phyloP scores from a whole-genome alignment of 441 rosid genomes.

The Erodium texanum region DNA sequence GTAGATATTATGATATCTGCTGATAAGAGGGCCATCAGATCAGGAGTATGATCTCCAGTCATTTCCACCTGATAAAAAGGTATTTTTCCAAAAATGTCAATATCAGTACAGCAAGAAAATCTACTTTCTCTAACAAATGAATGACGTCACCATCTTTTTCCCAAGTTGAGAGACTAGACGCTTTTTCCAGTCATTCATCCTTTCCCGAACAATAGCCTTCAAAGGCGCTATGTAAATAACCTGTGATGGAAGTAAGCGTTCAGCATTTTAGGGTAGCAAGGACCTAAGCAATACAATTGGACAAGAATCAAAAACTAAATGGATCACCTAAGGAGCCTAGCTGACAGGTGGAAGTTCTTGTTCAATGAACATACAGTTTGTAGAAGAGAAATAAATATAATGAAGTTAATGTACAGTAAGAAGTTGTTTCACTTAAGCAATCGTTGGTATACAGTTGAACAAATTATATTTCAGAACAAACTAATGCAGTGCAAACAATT shows the following conservation, averaged over 20 bases:
- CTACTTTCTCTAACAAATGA: conserved; percentile 17
- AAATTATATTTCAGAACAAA: neutral
- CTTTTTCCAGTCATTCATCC: conserved; percentile 96
- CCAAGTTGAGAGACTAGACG: conserved; percentile 84
- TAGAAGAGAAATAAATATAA: neutral
- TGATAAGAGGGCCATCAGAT: conserved; percentile 89
- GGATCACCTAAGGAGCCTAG: conserved; percentile 5
- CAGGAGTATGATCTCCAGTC: conserved; percentile 99
- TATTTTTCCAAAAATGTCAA: conserved; percentile 4
- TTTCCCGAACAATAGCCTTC: conserved; percentile 99
- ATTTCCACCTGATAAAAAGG: conserved; percentile 69
- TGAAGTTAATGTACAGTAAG: neutral
- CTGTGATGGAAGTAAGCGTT: conserved; percentile 32
- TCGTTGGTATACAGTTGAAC: neutral
- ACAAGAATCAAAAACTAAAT: neutral
- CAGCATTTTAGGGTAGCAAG: conserved; percentile 10
- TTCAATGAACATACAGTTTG: neutral
- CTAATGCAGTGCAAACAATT: neutral
- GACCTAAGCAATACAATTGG: conserved; percentile 7
- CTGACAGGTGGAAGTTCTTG: conserved; percentile 5
- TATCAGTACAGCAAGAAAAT: conserved; percentile 9
- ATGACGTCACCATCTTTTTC: conserved; percentile 64
- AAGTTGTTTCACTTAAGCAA: no score
- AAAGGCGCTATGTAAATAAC: conserved; percentile 97
- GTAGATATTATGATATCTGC: conserved; percentile 98